Conservation (phyloP, 148 eudicot genomes). For the Rheum nobile region DNA sequence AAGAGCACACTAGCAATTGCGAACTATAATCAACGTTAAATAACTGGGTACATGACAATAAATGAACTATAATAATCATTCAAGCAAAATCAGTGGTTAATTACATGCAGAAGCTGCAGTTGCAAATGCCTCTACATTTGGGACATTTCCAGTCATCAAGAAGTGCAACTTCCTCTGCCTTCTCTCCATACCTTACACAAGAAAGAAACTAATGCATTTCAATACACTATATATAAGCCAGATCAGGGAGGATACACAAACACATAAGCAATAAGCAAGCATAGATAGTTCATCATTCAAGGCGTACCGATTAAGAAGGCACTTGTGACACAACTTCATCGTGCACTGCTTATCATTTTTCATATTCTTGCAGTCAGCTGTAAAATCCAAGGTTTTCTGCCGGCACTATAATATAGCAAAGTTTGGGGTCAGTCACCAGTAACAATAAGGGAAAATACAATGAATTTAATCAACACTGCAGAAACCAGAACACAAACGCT, state of each 20-base stretch:
- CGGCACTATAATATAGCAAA: constrained; percentile 48
- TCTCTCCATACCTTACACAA: constrained; percentile 68
- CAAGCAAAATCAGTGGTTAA: not conserved
- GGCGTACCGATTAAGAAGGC: constrained; percentile 71
- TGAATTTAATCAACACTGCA: constrained; percentile 1
- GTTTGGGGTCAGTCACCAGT: not conserved
- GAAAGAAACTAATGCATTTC: not conserved
- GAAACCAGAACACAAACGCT: not conserved
- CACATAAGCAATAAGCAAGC: not conserved
- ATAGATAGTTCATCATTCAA: not conserved
- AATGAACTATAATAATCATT: not conserved
- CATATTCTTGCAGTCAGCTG: constrained; percentile 63
- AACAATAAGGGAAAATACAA: not conserved
- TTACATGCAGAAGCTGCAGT: constrained; percentile 91
- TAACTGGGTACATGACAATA: not conserved
- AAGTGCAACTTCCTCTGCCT: constrained; percentile 48
- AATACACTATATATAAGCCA: not conserved
- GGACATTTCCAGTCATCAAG: constrained; percentile 74
- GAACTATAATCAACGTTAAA: not conserved
- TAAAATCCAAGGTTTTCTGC: constrained; percentile 60
- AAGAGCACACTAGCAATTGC: too few species aligned
- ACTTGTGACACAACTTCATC: constrained; percentile 55
- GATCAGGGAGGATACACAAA: not conserved
- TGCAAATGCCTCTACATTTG: constrained; percentile 80
- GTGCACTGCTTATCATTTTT: constrained; percentile 47